phyloP scores from a whole-genome alignment of 768 basidiomycete species.

The Clitopilus passeckerianus region DNA sequence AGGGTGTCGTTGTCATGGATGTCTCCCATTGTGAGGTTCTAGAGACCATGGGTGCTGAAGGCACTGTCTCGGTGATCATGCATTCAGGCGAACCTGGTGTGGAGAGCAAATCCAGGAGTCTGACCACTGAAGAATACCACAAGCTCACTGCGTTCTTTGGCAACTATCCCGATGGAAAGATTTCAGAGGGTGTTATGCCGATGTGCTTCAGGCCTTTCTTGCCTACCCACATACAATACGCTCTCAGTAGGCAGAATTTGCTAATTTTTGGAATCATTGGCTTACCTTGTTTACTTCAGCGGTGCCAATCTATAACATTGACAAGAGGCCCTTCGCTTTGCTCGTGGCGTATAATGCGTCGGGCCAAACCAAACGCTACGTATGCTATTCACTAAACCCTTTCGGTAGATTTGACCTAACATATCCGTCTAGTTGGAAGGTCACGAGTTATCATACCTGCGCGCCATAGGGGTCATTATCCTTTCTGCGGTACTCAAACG shows the following conservation, averaged over 20 bases:
- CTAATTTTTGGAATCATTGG: background rate
- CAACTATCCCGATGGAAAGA: slow-evolving; percentile 78
- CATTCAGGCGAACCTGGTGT: slow-evolving; percentile 60
- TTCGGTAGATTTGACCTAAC: slow-evolving; percentile 2
- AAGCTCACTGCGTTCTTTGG: slow-evolving; percentile 74
- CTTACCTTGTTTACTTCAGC: slow-evolving; percentile 33
- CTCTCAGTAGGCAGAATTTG: slow-evolving; percentile 57
- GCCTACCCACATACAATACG: slow-evolving; percentile 80
- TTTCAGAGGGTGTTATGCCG: slow-evolving; percentile 84
- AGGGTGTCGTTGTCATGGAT: slow-evolving; percentile 90
- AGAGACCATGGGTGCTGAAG: slow-evolving; percentile 61
- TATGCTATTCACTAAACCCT: slow-evolving; percentile 26
- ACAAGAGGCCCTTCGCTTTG: slow-evolving; percentile 87
- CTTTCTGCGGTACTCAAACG: slow-evolving; percentile 89
- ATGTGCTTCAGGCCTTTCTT: slow-evolving; percentile 79
- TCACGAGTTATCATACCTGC: slow-evolving; percentile 85
- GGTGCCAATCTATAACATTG: slow-evolving; percentile 91
- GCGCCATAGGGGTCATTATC: slow-evolving; percentile 93
- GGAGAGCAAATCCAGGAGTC: slow-evolving; percentile 45
- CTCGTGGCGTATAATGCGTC: slow-evolving; percentile 89
- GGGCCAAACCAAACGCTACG: slow-evolving; percentile 76
- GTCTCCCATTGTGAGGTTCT: slow-evolving; percentile 87
- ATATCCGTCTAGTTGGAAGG: slow-evolving; percentile 62
- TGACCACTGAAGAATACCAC: slow-evolving; percentile 69
- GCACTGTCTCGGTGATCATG: slow-evolving; percentile 61